Base-by-base conservation (phyloP, 1,139 yeast genomes). In the Magnusiomyces suaveolens region DNA sequence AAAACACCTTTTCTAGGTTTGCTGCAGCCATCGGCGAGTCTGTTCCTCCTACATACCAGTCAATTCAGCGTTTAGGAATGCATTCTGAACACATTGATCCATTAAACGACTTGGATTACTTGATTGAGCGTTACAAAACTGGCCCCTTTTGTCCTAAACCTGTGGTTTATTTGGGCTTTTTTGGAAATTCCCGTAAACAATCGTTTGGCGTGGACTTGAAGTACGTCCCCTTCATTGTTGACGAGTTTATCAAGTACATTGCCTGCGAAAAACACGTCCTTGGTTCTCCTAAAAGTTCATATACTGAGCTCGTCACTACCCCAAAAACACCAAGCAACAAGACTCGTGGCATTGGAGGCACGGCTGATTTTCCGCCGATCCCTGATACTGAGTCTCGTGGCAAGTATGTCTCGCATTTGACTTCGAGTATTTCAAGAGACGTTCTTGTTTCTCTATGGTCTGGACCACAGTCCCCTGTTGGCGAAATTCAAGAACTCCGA, bases 131-230 rank as follows among this genome's bases (percentile, higher is more conserved):
- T 59, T 79, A 83, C 64, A 75, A 80, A 53, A 84, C 90, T 0
- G 94, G 95, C 0, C 74, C 77, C 44, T 85, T 84, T 66, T 76
- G 79, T 54, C 95, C 96, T 2, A 79, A 75, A 51, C 89, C 84
- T 2, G 75, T 81, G 2, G 73, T 82, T 8, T 87, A 85, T 65
- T 87, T 84, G 63, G 84, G 84, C 62, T 87, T 84, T 67, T 81
- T 79, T 63, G 79, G 64, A 36, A 80, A 81, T 57, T 38, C 48
- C 16, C 74, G 79, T 44, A 76, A 76, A 56, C 95, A 87, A 68
- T 82, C 86, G 1, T 89, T 87, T 74, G 97, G 97, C 3, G 87
- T 85, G 36, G 90, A 83, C 59, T 69, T 87, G 49, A 80, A 79
- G 51, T 29, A n/a, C 24, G 49, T 32, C 14, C 49, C 49, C 3